These are phyloP conservation scores for Hanseniaspora taiwanica DNA, from an alignment of 805 yeast genomes.

Conservation along the genomic window DNA sequence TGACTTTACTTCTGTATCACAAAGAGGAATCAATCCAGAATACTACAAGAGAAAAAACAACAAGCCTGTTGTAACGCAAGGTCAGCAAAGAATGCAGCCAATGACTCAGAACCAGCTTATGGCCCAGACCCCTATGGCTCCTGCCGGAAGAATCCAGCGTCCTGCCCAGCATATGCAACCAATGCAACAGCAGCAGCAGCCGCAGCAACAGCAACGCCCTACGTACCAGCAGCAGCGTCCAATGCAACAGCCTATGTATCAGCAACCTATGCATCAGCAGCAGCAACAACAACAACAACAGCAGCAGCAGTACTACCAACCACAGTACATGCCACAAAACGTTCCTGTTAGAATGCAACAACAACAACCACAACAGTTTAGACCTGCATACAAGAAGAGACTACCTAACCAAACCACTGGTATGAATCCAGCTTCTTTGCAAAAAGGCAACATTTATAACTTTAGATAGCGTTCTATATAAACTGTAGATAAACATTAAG, in stretches of 20 bases:
- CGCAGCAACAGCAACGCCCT: slow-evolving; percentile 5
- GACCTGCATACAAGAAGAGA: slow-evolving; percentile 29
- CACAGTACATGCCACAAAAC: slow-evolving; percentile 3
- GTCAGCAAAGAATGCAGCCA: no score
- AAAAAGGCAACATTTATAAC: slow-evolving; percentile 33
- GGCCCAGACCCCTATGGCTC: neutral
- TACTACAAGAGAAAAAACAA: slow-evolving; percentile 22
- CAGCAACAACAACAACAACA: slow-evolving; percentile 1
- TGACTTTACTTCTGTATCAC: slow-evolving; percentile 68
- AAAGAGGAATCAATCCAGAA: slow-evolving; percentile 55
- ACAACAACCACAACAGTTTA: slow-evolving; percentile 12
- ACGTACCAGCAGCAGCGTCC: slow-evolving; percentile 2
- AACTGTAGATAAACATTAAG: no score
- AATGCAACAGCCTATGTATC: neutral
- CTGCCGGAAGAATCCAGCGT: no score
- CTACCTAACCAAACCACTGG: slow-evolving; percentile 19
- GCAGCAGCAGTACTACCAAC: no score
- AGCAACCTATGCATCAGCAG: no score
- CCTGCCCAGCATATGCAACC: neutral
- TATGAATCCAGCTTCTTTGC: slow-evolving; percentile 29
- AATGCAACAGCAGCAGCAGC: slow-evolving; percentile 2
- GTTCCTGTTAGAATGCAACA: no score
- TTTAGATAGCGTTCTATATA: slow-evolving; percentile 22
- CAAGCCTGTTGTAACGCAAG: slow-evolving; percentile 4
- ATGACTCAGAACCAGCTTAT: slow-evolving; percentile 1